Evolutionary conservation across 805 yeast genomes (phyloP), one percentile per base, ranked within the genome.

Genomic region (Nakazawaea ambrosiae): DNA sequence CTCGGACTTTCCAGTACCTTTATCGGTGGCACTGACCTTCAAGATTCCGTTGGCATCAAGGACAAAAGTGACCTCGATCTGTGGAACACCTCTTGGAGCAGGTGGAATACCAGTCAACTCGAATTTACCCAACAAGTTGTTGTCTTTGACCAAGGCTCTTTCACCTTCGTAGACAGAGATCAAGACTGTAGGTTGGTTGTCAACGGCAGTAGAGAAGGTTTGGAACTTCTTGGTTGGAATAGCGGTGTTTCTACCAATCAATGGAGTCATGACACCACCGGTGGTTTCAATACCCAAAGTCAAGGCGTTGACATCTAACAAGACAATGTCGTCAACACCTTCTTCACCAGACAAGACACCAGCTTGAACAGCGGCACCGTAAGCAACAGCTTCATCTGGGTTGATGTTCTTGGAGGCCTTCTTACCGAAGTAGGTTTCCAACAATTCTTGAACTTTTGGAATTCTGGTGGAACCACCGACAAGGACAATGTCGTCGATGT

Each of bases 401-500:
- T 90, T 90, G 58, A 90, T 90, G 55, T 96, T 90, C 77, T 89
- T 90, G 50, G 95, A 86, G 49, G 95, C 90, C 68, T 88, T 88
- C 75, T 92, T 90, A 57, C 82, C 79, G 60, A 90, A 90, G 76
- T 66, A 88, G 48, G 81, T 75, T 68, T 90, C 95, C 51, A 90
- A 75, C 55, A 90, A 74, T 68, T 85, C 83, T 72, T 89, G 97
- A 52, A 90, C 90, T 75, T 88, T 92, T 68, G 97, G 98, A 70
- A 90, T 92, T 76, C 97, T 86, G 40, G 98, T 92, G 28, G 98
- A 90, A 67, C 98, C 98, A 74, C 98, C 98, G 58, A 90, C 98
- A 37, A 90, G 72, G 31, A 90, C 97, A 58, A 90, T 88, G 57
- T 90, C 98, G 63, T 90, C 87, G 54, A 90, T 77, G 53, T 86